Base-by-base conservation (phyloP, 495 filamentous ascomycete genomes). In the Hypoxylon intermedium region DNA sequence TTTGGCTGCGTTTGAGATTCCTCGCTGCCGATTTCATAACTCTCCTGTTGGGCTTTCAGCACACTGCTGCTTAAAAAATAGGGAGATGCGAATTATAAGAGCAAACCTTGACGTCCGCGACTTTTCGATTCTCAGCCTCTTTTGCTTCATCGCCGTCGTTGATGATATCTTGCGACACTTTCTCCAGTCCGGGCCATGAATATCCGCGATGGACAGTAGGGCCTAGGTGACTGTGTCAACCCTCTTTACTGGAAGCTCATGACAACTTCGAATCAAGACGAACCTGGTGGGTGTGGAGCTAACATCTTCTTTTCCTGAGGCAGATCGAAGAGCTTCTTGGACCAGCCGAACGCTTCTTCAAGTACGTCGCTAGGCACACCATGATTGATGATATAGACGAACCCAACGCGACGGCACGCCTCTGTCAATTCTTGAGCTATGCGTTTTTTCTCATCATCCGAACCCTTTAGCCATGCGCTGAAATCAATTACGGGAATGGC, bases 11-110 rank as follows among this genome's bases (percentile, higher is more conserved):
- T 52, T 7, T 66, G 26, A 49, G 85, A 81, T 2, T 78, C 63
- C 28, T 85, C 79, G 56, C 82, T 87, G 7, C 87, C 87, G 53
- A 85, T 85, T 53, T 89, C 87, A 60, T 84, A 89, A 58, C 80
- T 83, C 72, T 90, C 87, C 83, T 87, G 37, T 26, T 55, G 5
- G 21, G 37, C 9, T 24, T 26, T 34, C 34, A 33, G 18, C 9
- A 41, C 51, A 26, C 28, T 18, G 7, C 18, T 26, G 7, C 24
- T 4, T 26, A 7, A 4, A 26, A 7, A 3, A 4, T 7, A 5
- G 24, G 15, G n/a, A 28, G 5, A 31, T 0, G 33, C n/a, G 13
- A 15, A 13, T 11, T 1, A 19, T 13, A 5, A 26, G 51, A 33
- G 38, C 55, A 21, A 56, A 70, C 75, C 67, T 78, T 82, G 59